Base-by-base conservation (phyloP, 2,329 filamentous ascomycete species). In the Fusarium brevicatenulatum region DNA sequence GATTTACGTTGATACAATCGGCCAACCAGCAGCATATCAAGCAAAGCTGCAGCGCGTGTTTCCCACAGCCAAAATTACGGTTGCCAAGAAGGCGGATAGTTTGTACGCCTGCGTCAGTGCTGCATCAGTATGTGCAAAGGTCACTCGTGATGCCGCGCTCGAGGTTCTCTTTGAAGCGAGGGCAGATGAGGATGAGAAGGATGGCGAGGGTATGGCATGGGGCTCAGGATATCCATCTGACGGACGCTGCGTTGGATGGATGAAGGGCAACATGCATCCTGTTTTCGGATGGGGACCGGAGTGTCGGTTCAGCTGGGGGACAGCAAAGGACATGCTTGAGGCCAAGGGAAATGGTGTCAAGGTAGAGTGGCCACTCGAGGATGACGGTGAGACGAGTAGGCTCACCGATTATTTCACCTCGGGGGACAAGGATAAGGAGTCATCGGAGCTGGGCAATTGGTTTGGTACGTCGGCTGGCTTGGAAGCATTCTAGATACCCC, bases 1-100 rank as follows among this genome's bases (percentile, higher is more conserved):
- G 82, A 93, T 99, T 57, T 99, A 95, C 81, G 95, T 99, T 80
- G 95, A 99, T 83, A 98, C 95, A 5, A 93, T 98, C 78, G 95
- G 95, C 39, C 92, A 88, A 63, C 95, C 95, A 4, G 90, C 89
- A 23, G 85, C 90, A 8, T 97, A 98, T 85, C 95, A 98, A 85
- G 90, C 89, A 78, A 94, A 92, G 79, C 86, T 99, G 60, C 92
- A 95, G 83, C 87, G 91, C 68, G 87, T 97, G 58, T 98, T 98
- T 81, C 95, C 96, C 4, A 91, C 91, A 0, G 83, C 91, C 44
- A 89, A 87, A 69, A 89, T 95, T 76, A 94, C 91, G 4, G 93
- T 95, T 40, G 92, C 92, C 34, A 95, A 95, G 80, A 98, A 98
- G 85, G 95, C 96, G 7, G 95, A 99, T 81, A 94, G 92, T 68